Evolutionary conservation across 176 grass and related monocot genomes (phyloP).

Genomic region (Zoysia pacifica): DNA sequence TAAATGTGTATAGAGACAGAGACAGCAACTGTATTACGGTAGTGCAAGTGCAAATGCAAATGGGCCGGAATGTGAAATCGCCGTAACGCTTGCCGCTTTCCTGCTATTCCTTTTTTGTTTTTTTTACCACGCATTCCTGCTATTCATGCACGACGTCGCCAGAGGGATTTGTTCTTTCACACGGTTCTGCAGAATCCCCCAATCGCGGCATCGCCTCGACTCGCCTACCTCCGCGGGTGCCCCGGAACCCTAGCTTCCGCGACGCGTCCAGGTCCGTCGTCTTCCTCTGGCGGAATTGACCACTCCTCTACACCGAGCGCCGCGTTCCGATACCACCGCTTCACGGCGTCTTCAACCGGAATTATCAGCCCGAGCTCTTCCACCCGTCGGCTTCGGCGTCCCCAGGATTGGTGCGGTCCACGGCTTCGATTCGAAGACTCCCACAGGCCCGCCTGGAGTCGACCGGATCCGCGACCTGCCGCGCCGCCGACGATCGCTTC

Average conservation of each 20-base stretch:
- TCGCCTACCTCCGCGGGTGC: neutral
- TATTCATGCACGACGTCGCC: no score
- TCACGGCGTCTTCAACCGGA: neutral
- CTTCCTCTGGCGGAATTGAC: neutral
- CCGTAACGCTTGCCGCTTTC: no score
- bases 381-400: neutral
- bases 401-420: neutral
- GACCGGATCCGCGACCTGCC: neutral
- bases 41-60: no score
- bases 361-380: neutral
- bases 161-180: no score
- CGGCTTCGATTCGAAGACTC: neutral
- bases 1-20: no score
- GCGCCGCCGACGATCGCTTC: neutral
- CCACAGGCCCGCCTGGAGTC: neutral
- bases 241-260: constrained; percentile 38
- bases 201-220: neutral
- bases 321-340: neutral
- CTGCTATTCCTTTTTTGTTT: no score
- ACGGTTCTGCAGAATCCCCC: neutral
- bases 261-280: constrained; percentile 21
- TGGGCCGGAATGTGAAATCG: no score
- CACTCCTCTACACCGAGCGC: neutral
- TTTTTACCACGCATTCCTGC: no score
- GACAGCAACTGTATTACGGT: no score